phyloP scores from a whole-genome alignment of 2,329 filamentous ascomycete species.

The Emergomyces pasteurianus region DNA sequence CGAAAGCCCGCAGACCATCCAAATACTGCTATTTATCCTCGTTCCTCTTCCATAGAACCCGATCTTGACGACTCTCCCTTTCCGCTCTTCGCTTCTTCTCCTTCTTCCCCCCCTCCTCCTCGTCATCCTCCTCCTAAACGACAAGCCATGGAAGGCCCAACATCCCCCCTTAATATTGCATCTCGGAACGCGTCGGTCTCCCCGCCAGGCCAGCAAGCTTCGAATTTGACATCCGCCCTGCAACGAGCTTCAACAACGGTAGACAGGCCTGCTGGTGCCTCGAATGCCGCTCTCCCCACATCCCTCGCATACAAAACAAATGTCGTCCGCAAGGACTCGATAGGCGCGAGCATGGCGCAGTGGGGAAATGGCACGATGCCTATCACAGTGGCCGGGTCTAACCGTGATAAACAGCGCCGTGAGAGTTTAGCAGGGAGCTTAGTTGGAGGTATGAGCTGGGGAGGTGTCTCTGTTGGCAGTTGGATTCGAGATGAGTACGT shows the following conservation, averaged over 20 bases:
- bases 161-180: constrained; percentile 49
- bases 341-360: constrained; percentile 39
- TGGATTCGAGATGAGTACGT: constrained; percentile 98
- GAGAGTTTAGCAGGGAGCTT: constrained; percentile 51
- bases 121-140: constrained; percentile 17
- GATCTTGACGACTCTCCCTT: constrained; percentile 23
- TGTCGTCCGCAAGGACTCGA: constrained; percentile 41
- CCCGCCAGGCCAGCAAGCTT: constrained; percentile 48
- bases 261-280: constrained; percentile 31
- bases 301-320: constrained; percentile 26
- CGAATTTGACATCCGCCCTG: constrained; percentile 51
- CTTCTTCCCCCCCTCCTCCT: constrained; percentile 18
- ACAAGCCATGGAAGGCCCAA: constrained; percentile 40
- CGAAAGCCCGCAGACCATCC: constrained; percentile 23
- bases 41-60: constrained; percentile 20
- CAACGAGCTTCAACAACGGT: constrained; percentile 37
- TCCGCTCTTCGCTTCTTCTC: constrained; percentile 28
- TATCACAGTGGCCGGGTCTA: constrained; percentile 44
- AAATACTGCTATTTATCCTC: constrained; percentile 5
- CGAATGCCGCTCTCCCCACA: constrained; percentile 29
- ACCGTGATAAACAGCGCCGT: constrained; percentile 40
- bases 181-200: constrained; percentile 44
- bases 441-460: constrained; percentile 85
- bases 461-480: constrained; percentile 87
- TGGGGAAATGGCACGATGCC: constrained; percentile 48